Percentiles rank a stretch among this genome's conserved stretches.
Evolutionary conservation across 1,284 basidiomycete species (phyloP).

Genomic region (Marasmius tenuissimus): DNA sequence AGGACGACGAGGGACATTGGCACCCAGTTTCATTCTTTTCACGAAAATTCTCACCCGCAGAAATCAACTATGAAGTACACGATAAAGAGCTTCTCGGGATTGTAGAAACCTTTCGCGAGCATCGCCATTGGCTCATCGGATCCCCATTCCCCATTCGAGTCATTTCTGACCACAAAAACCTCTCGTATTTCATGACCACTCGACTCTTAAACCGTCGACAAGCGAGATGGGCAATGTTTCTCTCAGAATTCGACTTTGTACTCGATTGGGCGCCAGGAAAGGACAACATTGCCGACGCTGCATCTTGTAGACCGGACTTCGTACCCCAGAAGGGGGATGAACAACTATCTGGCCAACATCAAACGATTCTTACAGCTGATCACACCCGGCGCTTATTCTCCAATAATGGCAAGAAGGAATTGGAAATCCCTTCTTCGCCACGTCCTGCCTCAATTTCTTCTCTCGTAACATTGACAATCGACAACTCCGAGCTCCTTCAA

Average conservation of each 20-base stretch:
- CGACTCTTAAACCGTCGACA: slow-evolving; percentile 29
- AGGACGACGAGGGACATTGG: slow-evolving; percentile 14
- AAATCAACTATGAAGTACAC: slow-evolving; percentile 27
- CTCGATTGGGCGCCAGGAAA: slow-evolving; percentile 28
- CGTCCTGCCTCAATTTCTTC: too few species aligned
- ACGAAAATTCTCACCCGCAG: slow-evolving; percentile 25
- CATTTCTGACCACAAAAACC: neutral
- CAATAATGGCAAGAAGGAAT: too few species aligned
- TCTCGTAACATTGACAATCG: too few species aligned
- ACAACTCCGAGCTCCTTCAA: too few species aligned
- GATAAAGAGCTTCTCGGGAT: neutral
- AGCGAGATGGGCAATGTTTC: slow-evolving; percentile 32
- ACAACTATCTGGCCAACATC: neutral
- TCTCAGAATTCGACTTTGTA: slow-evolving; percentile 6
- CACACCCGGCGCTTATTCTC: too few species aligned
- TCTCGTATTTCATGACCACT: slow-evolving; percentile 13
- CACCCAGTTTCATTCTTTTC: slow-evolving; percentile 34
- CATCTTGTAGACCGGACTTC: slow-evolving; percentile 10
- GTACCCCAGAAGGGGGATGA: neutral
- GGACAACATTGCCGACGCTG: slow-evolving; percentile 32
- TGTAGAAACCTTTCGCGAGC: neutral
- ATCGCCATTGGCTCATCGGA: neutral
- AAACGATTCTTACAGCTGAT: too few species aligned
- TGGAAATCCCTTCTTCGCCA: too few species aligned
- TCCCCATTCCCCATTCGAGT: neutral